Base-by-base conservation (phyloP, 2,329 filamentous ascomycete species). In the Helotiales sp. region DNA sequence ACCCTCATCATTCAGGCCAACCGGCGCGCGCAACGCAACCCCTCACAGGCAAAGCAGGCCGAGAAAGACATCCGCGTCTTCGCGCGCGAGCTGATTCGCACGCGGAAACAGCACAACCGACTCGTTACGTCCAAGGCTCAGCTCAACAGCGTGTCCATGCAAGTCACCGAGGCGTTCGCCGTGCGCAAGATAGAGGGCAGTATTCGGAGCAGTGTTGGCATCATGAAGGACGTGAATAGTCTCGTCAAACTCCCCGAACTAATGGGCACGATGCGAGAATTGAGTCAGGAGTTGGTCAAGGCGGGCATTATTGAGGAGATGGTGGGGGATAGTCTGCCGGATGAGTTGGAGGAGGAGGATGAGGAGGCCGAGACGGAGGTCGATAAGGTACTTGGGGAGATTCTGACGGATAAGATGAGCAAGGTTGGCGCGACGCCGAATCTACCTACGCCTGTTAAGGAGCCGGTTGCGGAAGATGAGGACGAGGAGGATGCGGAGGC, bases 271-370 rank as follows among this genome's bases (percentile, higher is more conserved):
- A 98, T 98, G 95, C 85, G 89, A 70, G 93, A 97, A 79, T 83
- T 98, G 59, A 91, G 90, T 75, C 85, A 90, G 66, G 96, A 98
- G 84, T 81, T 98, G 72, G 91, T 97, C 79, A 96, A 93, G 82
- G 95, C 96, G 2, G 96, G 95, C 17, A 95, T 99, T 72, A 97
- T 98, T 68, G 95, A 98, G 83, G 96, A 99, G 82, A 97, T 98
- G 92, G 89, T 97, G 4, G 92, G 90, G 57, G 95, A 98, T 78
- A 89, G 86, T 50, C 82, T 98, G 71, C 93, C 93, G n/a, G 86
- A 90, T 71, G 90, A 93, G 65, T 80, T 90, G 61, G 82, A 93
- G 60, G 89, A 91, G 66, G 88, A 92, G 67, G 92, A 93, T 69
- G 91, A 89, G 6, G 90, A 93, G 78, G 89, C 86, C 1, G 90